Conservation (phyloP, 345 rosid genomes). For the Salix brachista region DNA sequence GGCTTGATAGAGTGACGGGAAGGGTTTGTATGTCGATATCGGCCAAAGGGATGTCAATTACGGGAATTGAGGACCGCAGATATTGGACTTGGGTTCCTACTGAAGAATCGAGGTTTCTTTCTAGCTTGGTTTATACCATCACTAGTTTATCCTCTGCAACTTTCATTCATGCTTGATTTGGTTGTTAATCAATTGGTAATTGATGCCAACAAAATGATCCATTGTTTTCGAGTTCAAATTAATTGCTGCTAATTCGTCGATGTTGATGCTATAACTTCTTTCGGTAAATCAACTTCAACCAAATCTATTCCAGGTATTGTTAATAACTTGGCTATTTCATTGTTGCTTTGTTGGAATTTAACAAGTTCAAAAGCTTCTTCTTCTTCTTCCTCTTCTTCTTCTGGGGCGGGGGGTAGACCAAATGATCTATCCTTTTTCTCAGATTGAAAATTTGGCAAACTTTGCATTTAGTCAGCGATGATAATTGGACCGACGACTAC, state of each 20-base stretch:
- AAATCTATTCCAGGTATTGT: not conserved
- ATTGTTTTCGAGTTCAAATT: not conserved
- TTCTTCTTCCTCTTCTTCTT: not conserved
- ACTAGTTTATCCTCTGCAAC: too few species aligned
- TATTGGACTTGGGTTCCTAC: constrained; percentile 94
- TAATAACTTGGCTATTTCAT: not conserved
- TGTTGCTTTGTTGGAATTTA: not conserved
- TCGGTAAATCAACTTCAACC: not conserved
- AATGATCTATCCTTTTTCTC: not conserved
- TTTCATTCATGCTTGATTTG: not conserved
- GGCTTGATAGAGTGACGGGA: constrained; percentile 91
- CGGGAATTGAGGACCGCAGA: constrained; percentile 90
- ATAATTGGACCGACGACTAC: too few species aligned
- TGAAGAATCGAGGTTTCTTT: constrained; percentile 82
- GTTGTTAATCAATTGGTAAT: not conserved
- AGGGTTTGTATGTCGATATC: constrained; percentile 81
- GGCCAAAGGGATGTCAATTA: constrained; percentile 84
- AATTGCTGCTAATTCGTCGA: not conserved
- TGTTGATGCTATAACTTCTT: not conserved
- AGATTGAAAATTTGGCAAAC: not conserved
- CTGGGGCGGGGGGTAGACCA: too few species aligned
- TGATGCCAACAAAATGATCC: not conserved
- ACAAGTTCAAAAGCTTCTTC: not conserved
- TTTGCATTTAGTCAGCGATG: too few species aligned
- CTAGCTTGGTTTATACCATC: not conserved